Conservation (phyloP, 2,329 filamentous ascomycete genomes). For the Verticillium nonalfalfae region DNA sequence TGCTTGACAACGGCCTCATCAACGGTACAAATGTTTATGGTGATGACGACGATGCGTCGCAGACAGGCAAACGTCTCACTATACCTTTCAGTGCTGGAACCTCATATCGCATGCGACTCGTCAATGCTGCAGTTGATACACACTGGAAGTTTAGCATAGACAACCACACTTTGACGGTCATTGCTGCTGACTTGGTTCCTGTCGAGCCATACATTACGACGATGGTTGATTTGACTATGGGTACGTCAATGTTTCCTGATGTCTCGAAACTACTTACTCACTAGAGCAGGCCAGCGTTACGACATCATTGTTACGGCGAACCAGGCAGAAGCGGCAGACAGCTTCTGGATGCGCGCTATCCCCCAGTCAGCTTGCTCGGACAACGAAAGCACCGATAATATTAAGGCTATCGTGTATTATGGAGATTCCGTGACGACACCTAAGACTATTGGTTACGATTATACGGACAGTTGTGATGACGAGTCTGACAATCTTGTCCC, state of each 20-base stretch:
- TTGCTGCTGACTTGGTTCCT: conserved; percentile 52
- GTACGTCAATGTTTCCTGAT: conserved; percentile 23
- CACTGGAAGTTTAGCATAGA: conserved; percentile 46
- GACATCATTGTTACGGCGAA: conserved; percentile 39
- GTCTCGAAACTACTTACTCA: conserved; percentile 9
- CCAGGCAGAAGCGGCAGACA: conserved; percentile 18
- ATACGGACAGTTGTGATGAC: conserved; percentile 23
- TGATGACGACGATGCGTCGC: conserved; percentile 15
- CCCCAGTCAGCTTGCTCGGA: conserved; percentile 32
- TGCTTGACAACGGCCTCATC: conserved; percentile 37
- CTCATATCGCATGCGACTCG: conserved; percentile 38
- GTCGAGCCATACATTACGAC: conserved; percentile 46
- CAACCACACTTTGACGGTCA: conserved; percentile 50
- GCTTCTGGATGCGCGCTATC: conserved; percentile 43
- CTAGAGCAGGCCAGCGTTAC: conserved; percentile 27
- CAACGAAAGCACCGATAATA: conserved; percentile 32
- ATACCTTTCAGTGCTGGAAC: conserved; percentile 32
- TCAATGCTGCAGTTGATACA: conserved; percentile 38
- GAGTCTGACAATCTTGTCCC: conserved; percentile 27
- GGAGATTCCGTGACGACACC: conserved; percentile 14
- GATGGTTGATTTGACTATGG: conserved; percentile 43
- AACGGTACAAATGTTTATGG: conserved; percentile 34
- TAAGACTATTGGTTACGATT: conserved; percentile 8
- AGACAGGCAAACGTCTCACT: conserved; percentile 24
- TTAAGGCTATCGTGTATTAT: conserved; percentile 43